Evolutionary conservation across 73 alveolate species (phyloP), one percentile per base, ranked within the genome.

Genomic region (Paramecium sexaurelia): DNA sequence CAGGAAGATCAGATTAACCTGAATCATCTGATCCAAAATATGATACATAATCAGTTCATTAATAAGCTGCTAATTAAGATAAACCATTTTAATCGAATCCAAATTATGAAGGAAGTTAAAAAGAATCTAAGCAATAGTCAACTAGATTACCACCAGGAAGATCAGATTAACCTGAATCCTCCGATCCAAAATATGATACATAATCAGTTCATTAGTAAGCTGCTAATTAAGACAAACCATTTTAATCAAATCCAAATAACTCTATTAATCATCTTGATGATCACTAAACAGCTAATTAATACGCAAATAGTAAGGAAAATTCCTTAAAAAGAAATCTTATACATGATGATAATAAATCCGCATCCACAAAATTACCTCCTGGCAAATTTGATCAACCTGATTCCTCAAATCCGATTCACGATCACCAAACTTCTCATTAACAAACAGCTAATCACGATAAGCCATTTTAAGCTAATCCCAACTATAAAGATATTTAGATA

Each of bases 351-450:
- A 51, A 20, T 20, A 51, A 51, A 17, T 51, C 67, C 6, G 17
- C 67, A 4, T 45, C 83, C 24, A 61, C 83, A 11, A 61, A 45
- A 61, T 61, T 61, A 27, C 83, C 83, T 9, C 83, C 83, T 29
- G 83, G 83, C 0, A 61, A 26, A 61, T 61, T 26, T 61, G 83
- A 61, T 32, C 43, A 61, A 61, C 43, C 83, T 10, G 83, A 61
- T 26, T 61, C 83, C 20, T 61, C 83, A 11, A 61, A 61, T 61
- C 83, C 83, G 11, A 32, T 32, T 61, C 83, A 61, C n/a, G 83
- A 61, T 61, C 2, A 61, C 9, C 26, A 26, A 32, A 61, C 83
- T 26, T 26, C 43, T 61, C 83, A 61, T 61, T 15, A 29, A 29
- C 11, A 61, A 61, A 5, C 83, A 8, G 83, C 83, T 11, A 61